A percentile compares a stretch with the other conserved stretches of the same genome.
phyloP scores from a whole-genome alignment of 495 filamentous ascomycete species.

The Haplographium delicatum region DNA sequence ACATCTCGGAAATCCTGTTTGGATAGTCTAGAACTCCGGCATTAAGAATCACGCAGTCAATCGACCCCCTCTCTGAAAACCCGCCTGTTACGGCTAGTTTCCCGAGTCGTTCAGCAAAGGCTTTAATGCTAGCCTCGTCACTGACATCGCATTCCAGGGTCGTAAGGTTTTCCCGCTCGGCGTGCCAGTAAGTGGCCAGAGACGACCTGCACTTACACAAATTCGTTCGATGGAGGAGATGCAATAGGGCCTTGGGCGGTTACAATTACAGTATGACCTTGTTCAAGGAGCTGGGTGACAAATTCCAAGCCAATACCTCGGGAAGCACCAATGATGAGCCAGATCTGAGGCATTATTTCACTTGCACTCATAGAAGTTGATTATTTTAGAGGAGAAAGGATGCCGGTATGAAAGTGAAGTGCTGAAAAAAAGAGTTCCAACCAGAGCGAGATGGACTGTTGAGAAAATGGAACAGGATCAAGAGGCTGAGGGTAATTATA shows the following conservation, averaged over 20 bases:
- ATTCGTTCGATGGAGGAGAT: conserved; percentile 21
- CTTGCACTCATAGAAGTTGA: no score
- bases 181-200: conserved; percentile 34
- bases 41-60: conserved; percentile 50
- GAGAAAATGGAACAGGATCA: no score
- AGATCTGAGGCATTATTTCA: conserved; percentile 32
- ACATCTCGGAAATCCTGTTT: conserved; percentile 52
- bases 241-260: conserved; percentile 40
- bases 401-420: no score
- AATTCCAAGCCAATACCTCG: conserved; percentile 55
- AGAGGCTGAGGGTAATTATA: no score
- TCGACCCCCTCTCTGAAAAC: conserved; percentile 28
- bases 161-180: conserved; percentile 33
- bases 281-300: conserved; percentile 40
- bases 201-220: conserved; percentile 14
- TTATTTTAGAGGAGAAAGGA: no score
- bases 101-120: conserved; percentile 26
- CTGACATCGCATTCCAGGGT: conserved; percentile 48
- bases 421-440: no score
- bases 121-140: conserved; percentile 44
- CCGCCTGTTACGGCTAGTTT: conserved; percentile 20
- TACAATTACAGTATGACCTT: conserved; percentile 42
- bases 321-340: conserved; percentile 50
- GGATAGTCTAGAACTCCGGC: conserved; percentile 53
- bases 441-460: no score